Base-by-base conservation (phyloP, 352 stramenopile species). In the Globisporangium emineosum region DNA sequence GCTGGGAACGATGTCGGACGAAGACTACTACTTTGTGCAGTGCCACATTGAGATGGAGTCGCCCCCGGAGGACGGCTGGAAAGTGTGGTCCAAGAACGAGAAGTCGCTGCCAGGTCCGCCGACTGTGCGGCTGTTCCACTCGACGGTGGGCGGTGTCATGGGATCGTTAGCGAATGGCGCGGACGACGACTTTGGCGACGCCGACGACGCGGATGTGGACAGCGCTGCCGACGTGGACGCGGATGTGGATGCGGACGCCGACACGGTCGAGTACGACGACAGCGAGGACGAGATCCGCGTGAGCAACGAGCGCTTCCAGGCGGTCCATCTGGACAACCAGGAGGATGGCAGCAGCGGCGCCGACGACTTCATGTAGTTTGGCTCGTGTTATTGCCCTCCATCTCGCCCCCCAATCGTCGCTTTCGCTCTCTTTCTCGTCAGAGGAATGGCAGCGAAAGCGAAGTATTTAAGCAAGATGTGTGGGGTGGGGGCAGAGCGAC, bases 251-350 rank as follows among this genome's bases (percentile, higher is more conserved):
- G 82, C 83, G 8, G 87, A 96, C 54, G 83, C 83, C 0, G 85
- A 94, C 69, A 96, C 85, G 13, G 84, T 95, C 45, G 87, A 94
- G 66, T 96, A 96, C 64, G 87, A 95, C 54, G 87, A 96, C 72
- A 96, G 87, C 64, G 87, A 96, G 69, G 87, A 96, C 67, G 87
- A 96, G 68, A 94, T 96, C 61, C 83, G 87, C 30, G 83, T 93
- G 68, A 96, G 87, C 75, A 96, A 96, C 60, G 87, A 96, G 71
- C 87, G 87, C 19, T 96, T 96, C 73, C 87, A 90, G 67, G 87
- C 87, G 29, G 87, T 96, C 56, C 87, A 94, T 73, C 67, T 96
- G 72, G 82, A 93, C 72, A 90, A 87, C 57, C 85, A 94, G 67
- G 81, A 91, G 69, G 79, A 94, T 57, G 75, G 77, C 61, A 80